Base-by-base conservation (phyloP, 768 basidiomycete genomes). In the Lentinula raphanica region DNA sequence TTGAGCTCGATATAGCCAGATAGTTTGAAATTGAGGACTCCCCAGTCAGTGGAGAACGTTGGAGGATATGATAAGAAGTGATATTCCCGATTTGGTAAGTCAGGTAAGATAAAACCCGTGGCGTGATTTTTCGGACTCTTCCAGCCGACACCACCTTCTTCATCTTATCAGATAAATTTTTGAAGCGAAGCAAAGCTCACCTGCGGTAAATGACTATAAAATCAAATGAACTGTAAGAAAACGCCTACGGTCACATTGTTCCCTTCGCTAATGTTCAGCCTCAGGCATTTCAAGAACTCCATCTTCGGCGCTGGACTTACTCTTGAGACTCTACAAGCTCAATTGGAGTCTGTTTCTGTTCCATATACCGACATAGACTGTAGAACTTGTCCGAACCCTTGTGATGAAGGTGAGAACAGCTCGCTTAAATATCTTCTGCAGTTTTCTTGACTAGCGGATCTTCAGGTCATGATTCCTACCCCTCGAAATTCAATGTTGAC, bases 401-500 rank as follows among this genome's bases (percentile, higher is more conserved):
- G 91, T 65, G 86, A 90, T 66, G 78, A 85, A 67, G 88, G 88
- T 81, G 56, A 61, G 65, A 36, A n/a, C 25, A 49, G 38, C 44
- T 32, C 17, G 54, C 23, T 67, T 69, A 6, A 44, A 21, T n/a
- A 44, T 63, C 68, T 68, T 69, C 73, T 72, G 46, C 25, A 23
- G 45, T 9, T 6, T 6, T 46, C 9, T n/a, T 48, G 25, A 48
- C 46, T 19, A 17, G 13, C 27, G 59, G 63, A 60, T 60, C 46
- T 59, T 38, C 61, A 88, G 89, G 84, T 58, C 88, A 92, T 66
- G 84, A 88, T 54, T 85, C 85, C 45, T 92, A 88, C 64, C 86
- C 91, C 27, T 71, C 70, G 17, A 84, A 81, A 53, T 87, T 97
- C 66, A 82, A 84, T 38, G 75, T 90, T 32, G 95, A 98, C 74